Base-by-base conservation (phyloP, 2,329 filamentous ascomycete species). In the Fusarium sp. region DNA sequence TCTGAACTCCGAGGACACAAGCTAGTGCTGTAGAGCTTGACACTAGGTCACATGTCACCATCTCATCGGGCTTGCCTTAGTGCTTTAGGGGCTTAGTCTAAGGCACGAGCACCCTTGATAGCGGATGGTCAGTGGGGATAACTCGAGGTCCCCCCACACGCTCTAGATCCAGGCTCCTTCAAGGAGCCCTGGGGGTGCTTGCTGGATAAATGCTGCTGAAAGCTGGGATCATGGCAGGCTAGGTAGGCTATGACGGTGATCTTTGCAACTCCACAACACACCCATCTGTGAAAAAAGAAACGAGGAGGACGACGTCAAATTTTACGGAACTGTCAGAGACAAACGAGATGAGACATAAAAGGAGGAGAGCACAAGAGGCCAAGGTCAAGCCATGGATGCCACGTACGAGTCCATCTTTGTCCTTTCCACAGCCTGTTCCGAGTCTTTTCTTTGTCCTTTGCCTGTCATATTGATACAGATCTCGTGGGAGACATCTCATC, bases 31-130 rank as follows among this genome's bases (percentile, higher is more conserved):
- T 55, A 68, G 36, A 66, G 66, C n/a, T 39, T 41, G 36, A 52
- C 36, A 44, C 57, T 53, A 52, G 56, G 65, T 62, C 56, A 68
- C 42, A 67, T 60, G 46, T 63, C 52, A 50, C 50, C 56, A 71
- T 71, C 63, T 62, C 46, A 54, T 58, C 65, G 62, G 31, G 47
- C 56, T 35, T 73, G 67, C 38, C 55, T 67, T 73, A 66, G 69
- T 39, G 49, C 46, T 50, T 44, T 13, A 17, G 41, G 44, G 42
- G 50, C 36, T 54, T 61, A 70, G 60, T 39, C 52, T 10, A 66
- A 72, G 55, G 59, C 46, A 62, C 59, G 20, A 36, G 41, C 38
- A 62, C 36, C 55, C 45, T 45, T 60, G 50, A 38, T 62, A 69
- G 69, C 53, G 42, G 58, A 39, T 50, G 29, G 52, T 39, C 59